phyloP scores from a whole-genome alignment of 352 stramenopile species.

The Pythium monospermum region DNA sequence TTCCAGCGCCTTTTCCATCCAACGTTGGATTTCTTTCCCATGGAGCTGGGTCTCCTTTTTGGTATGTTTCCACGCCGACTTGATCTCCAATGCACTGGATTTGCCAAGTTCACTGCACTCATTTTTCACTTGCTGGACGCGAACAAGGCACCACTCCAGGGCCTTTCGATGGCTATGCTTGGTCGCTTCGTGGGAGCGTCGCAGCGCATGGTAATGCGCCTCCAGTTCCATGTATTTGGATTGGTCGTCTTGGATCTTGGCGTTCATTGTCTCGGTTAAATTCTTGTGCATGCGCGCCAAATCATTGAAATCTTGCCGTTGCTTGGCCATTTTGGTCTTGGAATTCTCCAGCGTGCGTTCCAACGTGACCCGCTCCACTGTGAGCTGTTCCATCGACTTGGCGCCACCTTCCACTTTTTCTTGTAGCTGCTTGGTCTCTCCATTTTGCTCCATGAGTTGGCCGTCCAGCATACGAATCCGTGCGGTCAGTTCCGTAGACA shows the following conservation, averaged over 20 bases:
- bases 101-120: conserved; percentile 16
- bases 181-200: neutral
- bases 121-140: conserved; percentile 4
- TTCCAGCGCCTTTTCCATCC: conserved; percentile 5
- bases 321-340: conserved; percentile 34
- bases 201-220: conserved; percentile 23
- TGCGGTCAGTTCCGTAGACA: conserved; percentile 6
- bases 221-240: conserved; percentile 12
- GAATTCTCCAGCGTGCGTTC: conserved; percentile 24
- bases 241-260: conserved; percentile 31
- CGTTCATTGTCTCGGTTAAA: conserved; percentile 42
- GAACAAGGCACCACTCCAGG: conserved; percentile 8
- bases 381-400: conserved; percentile 17
- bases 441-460: conserved; percentile 7
- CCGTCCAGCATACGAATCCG: conserved; percentile 10
- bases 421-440: conserved; percentile 11
- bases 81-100: conserved; percentile 2
- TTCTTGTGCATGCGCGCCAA: conserved; percentile 68
- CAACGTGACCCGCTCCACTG: conserved; percentile 24
- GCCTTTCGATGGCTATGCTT: conserved; percentile 1
- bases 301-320: conserved; percentile 59
- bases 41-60: conserved; percentile 3
- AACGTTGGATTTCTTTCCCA: conserved; percentile 7
- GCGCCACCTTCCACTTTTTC: conserved; percentile 8
- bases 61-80: conserved; percentile 9